These are phyloP conservation scores for Escovopsis sp. DNA, from an alignment of 2,329 filamentous ascomycete species.

Conservation along the genomic window DNA sequence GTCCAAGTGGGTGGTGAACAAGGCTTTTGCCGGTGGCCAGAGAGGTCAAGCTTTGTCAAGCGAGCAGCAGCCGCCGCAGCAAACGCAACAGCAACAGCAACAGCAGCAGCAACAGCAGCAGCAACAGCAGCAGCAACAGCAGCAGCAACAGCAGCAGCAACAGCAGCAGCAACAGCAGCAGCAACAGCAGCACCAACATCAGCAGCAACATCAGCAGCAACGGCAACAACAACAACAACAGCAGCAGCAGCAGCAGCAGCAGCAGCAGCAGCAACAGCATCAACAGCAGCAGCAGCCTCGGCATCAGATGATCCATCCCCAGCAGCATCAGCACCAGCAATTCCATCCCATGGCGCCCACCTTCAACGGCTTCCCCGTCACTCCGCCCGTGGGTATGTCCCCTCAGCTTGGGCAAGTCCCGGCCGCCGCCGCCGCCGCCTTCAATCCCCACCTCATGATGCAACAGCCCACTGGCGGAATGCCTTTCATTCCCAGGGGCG, in stretches of 20 bases:
- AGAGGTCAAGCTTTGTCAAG: not conserved
- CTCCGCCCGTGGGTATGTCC: not conserved
- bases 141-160: too few species aligned
- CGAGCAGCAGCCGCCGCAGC: too few species aligned
- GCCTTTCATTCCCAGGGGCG: not conserved
- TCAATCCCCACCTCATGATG: not conserved
- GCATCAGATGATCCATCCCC: not conserved
- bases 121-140: not conserved
- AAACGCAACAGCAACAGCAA: not conserved
- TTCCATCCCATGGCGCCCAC: not conserved
- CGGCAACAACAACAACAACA: not conserved
- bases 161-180: too few species aligned
- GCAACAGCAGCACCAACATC: not conserved
- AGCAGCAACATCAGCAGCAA: not conserved
- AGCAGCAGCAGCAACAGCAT: slow-evolving; percentile 1
- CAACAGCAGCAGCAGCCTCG: slow-evolving; percentile 1
- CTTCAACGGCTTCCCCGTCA: not conserved
- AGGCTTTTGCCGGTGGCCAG: slow-evolving; percentile 1
- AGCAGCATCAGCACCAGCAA: not conserved
- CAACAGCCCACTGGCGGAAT: not conserved
- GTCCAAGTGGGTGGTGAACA: slow-evolving; percentile 18
- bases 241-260: slow-evolving; percentile 1
- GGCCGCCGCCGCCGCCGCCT: not conserved
- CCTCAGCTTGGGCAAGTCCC: not conserved
- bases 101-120: slow-evolving; percentile 1